Conservation (phyloP, 176 grass and related monocot species). For the Cocos nucifera region DNA sequence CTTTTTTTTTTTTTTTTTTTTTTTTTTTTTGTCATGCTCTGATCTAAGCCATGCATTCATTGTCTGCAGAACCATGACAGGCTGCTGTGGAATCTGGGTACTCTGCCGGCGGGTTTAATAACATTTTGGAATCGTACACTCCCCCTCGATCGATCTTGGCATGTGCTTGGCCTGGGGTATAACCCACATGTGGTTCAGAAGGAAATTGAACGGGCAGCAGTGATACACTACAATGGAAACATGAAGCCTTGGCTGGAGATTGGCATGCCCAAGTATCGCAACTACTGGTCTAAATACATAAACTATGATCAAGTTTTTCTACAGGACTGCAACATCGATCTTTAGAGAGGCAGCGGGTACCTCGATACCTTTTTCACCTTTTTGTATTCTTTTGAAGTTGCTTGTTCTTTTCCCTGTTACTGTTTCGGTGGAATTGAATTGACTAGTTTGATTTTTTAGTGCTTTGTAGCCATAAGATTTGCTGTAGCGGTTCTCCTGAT, state of each 20-base stretch:
- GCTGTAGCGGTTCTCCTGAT: too few relatives aligned
- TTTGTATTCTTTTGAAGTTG: slow-evolving; percentile 4
- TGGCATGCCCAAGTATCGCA: slow-evolving; percentile 58
- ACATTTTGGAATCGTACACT: slow-evolving; percentile 78
- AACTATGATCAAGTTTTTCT: slow-evolving; percentile 56
- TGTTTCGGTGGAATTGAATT: too few relatives aligned
- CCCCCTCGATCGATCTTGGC: slow-evolving; percentile 58
- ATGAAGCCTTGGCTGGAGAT: slow-evolving; percentile 94
- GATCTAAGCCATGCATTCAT: too few relatives aligned
- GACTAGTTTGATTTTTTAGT: too few relatives aligned
- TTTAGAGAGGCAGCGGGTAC: slow-evolving; percentile 20
- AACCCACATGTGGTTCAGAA: slow-evolving; percentile 64
- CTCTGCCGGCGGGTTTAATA: slow-evolving; percentile 48
- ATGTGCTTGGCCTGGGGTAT: slow-evolving; percentile 78
- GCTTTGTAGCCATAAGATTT: too few relatives aligned
- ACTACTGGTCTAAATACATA: slow-evolving; percentile 63
- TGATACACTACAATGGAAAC: slow-evolving; percentile 93
- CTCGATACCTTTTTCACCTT: not conserved
- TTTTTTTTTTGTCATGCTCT: too few relatives aligned
- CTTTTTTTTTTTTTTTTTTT: too few relatives aligned
- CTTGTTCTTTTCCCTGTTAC: not conserved
- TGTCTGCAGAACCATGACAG: slow-evolving; percentile 7
- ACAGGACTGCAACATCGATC: slow-evolving; percentile 70
- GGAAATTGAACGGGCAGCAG: slow-evolving; percentile 47
- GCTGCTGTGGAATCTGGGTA: slow-evolving; percentile 7